phyloP scores from a whole-genome alignment of 2,329 filamentous ascomycete genomes.

The Pseudocercospora pini-densiflorae region DNA sequence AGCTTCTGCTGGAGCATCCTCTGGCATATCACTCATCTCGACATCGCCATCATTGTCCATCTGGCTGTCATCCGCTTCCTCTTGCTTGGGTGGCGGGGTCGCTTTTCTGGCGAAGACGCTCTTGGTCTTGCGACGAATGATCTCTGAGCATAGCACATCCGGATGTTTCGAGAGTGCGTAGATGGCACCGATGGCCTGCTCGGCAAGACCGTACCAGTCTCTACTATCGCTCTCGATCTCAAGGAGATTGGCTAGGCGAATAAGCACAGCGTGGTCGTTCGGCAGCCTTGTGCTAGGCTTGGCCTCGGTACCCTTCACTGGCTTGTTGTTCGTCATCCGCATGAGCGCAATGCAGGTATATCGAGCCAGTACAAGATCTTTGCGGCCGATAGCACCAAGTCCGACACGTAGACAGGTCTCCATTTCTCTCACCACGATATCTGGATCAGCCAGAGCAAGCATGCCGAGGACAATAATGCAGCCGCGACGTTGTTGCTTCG shows the following conservation, averaged over 20 bases:
- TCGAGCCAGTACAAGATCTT: conserved; percentile 86
- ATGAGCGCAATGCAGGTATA: conserved; percentile 93
- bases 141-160: conserved; percentile 88
- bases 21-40: conserved; percentile 44
- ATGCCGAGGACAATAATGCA: conserved; percentile 97
- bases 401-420: conserved; percentile 92
- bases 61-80: conserved; percentile 36
- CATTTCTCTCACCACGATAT: conserved; percentile 93
- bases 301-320: conserved; percentile 71
- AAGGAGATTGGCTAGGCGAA: conserved; percentile 79
- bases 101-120: conserved; percentile 72
- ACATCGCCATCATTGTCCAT: conserved; percentile 42
- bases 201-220: conserved; percentile 91
- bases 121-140: conserved; percentile 84
- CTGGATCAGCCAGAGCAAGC: conserved; percentile 88
- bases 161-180: conserved; percentile 94
- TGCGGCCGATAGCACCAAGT: conserved; percentile 76
- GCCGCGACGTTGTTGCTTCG: conserved; percentile 84
- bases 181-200: conserved; percentile 94
- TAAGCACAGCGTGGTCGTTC: conserved; percentile 89
- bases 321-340: conserved; percentile 83
- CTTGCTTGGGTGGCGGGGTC: conserved; percentile 32
- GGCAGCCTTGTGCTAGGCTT: conserved; percentile 74
- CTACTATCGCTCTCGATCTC: conserved; percentile 88
- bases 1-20: conserved; percentile 29